Evolutionary conservation across 2,329 filamentous ascomycete genomes (phyloP), one percentile per base, ranked within the genome.

Genomic region (Rutstroemia sydowiana): DNA sequence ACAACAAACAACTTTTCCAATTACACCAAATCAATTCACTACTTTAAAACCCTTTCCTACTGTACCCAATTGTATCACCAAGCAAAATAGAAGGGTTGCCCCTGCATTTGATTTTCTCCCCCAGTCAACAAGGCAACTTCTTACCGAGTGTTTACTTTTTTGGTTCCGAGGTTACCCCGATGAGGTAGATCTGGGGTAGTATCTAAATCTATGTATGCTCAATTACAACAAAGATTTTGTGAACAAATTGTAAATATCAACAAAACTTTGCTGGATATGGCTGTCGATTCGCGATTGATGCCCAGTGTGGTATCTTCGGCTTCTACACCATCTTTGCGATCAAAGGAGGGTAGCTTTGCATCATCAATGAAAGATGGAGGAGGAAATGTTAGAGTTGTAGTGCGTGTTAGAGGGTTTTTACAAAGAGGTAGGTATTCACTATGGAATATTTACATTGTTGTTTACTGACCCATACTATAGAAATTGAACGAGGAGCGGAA

Each of bases 361-460:
- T 69, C 77, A 54, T 73, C 75, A 61, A 72, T 73, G 60, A 75
- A 82, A 49, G 58, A 56, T 64, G 67, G 76, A 57, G 85, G 82
- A 56, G 87, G 86, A 52, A 93, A 93, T 69, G 88, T 93, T 54
- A 79, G 82, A 61, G 88, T 93, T 26, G 88, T 92, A 28, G 88
- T 93, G 55, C 77, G 88, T 66, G 87, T 92, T 51, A 76, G 88
- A 64, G 87, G 81, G 1, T 92, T 92, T 72, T 73, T 93, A 54
- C 85, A 82, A 44, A 73, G 88, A 81, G 88, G 88, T 90, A 72
- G 42, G 48, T n/a, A 45, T 36, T 14, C 37, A 40, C 56, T 32
- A 16, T 39, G 10, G 62, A 41, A 21, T 6, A 23, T 5, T 13
- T 30, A 28, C 4, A 16, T 10, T n/a, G 42, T n/a, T n/a, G 20